A percentile compares a stretch with the other conserved stretches of the same genome.
phyloP scores from a whole-genome alignment of 495 filamentous ascomycete species.

The Acidiella bohemica region DNA sequence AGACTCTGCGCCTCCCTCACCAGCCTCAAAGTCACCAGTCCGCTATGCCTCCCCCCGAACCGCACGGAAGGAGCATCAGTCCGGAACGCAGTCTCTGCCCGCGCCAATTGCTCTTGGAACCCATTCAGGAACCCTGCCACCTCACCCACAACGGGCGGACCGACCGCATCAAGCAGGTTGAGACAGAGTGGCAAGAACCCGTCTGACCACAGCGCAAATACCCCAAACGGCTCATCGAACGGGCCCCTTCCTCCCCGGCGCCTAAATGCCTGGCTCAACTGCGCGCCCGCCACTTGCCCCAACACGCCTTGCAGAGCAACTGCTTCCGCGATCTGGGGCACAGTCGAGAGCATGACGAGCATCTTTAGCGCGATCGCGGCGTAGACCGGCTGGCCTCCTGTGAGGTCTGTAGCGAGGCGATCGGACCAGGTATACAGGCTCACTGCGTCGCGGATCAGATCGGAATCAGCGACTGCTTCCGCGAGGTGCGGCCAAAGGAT shows the following conservation, averaged over 20 bases:
- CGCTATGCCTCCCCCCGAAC: conserved; percentile 17
- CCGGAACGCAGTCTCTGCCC: conserved; percentile 47
- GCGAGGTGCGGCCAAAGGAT: conserved; percentile 47
- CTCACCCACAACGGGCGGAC: conserved; percentile 61
- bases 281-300: conserved; percentile 60
- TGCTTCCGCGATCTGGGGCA: conserved; percentile 75
- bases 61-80: no score
- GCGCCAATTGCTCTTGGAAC: conserved; percentile 57
- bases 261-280: conserved; percentile 53
- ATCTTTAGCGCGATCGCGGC: conserved; percentile 78
- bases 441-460: conserved; percentile 62
- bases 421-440: conserved; percentile 93
- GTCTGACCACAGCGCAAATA: conserved; percentile 76
- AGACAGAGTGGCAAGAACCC: conserved; percentile 81
- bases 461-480: conserved; percentile 46
- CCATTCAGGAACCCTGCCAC: conserved; percentile 74
- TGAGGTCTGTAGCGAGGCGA: conserved; percentile 37
- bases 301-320: conserved; percentile 76
- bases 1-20: conserved; percentile 65
- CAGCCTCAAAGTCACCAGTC: conserved; percentile 52
- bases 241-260: conserved; percentile 61
- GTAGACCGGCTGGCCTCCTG: conserved; percentile 76
- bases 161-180: conserved; percentile 73
- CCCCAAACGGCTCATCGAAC: conserved; percentile 45
- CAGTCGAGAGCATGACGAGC: conserved; percentile 69